Evolutionary conservation across 495 filamentous ascomycete genomes (phyloP), one percentile per base, ranked within the genome.

Genomic region (Polyplosphaeria fusca): DNA sequence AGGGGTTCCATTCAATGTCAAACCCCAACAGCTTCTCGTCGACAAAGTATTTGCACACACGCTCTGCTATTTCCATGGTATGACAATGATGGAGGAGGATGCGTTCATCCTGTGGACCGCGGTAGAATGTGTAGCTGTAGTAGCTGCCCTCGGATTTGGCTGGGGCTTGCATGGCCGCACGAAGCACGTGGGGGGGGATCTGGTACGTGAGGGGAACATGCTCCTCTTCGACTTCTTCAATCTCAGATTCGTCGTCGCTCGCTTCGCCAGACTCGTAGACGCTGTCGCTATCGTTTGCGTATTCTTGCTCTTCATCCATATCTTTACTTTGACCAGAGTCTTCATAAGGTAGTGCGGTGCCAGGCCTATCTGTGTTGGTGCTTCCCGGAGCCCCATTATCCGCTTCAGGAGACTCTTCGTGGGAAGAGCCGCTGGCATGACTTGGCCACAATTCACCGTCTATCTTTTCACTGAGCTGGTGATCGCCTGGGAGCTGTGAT

Each of bases 1-100:
- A 44, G 3, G 46, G 39, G 38, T 66, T 66, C 71, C 71, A 74
- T 40, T 74, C 71, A 27, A 74, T 63, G 42, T 74, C 71, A 45
- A 74, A 74, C 20, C 71, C 71, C 11, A 74, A 28, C 1, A 71
- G 57, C 24, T 58, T 60, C 50, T 71, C 51, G 16, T 62, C 42
- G 14, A 68, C n/a, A 45, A 74, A 73, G 9, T 61, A 47, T 19
- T 68, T 47, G 0, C 66, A 65, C 22, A 60, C 61, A 1, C 39
- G 30, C 46, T 74, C 70, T 1, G 66, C 52, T 4, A 64, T 48
- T 18, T 68, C 58, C 5, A 53, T 51, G 24, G 38, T 71, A 4
- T 38, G 52, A 53, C 71, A 72, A 43, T 73, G 72, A 44, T 70
- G 68, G 16, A 69, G 25, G 4, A 42, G 46, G 1, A 69, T 53